phyloP scores from a whole-genome alignment of 345 rosid genomes.

The Linum usitatissimum region DNA sequence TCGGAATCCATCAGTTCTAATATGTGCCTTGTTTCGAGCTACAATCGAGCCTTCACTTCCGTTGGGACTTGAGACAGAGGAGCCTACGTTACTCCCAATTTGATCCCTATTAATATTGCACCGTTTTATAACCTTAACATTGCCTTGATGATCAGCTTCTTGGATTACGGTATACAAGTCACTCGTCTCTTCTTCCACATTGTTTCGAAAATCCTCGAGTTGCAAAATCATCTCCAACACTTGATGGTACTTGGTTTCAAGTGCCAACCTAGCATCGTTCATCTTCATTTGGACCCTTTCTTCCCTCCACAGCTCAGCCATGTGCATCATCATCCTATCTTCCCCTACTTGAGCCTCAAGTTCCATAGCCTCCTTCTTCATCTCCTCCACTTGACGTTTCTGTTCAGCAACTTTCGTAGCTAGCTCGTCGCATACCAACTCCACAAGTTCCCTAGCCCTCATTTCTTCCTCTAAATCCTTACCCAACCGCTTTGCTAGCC shows the following conservation, averaged over 20 bases:
- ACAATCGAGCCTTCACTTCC: constrained; percentile 15
- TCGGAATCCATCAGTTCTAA: not conserved
- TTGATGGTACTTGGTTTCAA: constrained; percentile 7
- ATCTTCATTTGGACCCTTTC: constrained; percentile 7
- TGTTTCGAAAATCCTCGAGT: constrained; percentile 6
- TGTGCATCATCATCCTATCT: constrained; percentile 1
- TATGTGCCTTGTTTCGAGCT: constrained; percentile 5
- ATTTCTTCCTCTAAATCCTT: not conserved
- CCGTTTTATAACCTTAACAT: not conserved
- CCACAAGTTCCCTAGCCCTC: not conserved
- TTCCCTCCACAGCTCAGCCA: constrained; percentile 1
- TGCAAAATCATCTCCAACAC: constrained; percentile 8
- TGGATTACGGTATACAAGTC: constrained; percentile 9
- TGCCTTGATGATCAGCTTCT: constrained; percentile 3
- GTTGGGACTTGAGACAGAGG: not conserved
- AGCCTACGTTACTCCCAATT: not conserved
- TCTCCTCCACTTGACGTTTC: not conserved
- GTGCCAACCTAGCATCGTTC: constrained; percentile 9
- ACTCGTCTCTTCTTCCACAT: constrained; percentile 2
- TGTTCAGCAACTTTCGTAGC: not conserved
- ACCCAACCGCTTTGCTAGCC: not conserved
- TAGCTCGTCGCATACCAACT: not conserved
- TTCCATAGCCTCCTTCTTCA: not conserved
- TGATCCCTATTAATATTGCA: not conserved
- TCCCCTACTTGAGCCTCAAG: not conserved